Percentiles rank a stretch among this genome's conserved stretches.
These are phyloP conservation scores for Talaromyces liani DNA, from an alignment of 495 filamentous ascomycete genomes.

Conservation along the genomic window DNA sequence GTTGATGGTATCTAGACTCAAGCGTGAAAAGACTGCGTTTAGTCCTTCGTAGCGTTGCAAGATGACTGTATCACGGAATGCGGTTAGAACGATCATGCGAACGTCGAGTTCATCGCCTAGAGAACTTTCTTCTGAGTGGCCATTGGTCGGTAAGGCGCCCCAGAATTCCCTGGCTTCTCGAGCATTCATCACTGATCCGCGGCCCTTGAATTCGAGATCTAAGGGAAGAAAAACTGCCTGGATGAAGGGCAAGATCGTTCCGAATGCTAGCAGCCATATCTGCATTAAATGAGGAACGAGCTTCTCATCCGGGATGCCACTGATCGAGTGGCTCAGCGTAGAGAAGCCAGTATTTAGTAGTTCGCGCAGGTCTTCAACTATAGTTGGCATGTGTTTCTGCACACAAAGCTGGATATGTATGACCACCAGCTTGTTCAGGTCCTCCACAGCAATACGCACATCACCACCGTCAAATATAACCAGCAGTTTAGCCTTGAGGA, in stretches of 20 bases:
- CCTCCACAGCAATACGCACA: conserved; percentile 81
- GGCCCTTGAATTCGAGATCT: conserved; percentile 87
- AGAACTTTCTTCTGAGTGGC: conserved; percentile 21
- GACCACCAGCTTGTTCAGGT: conserved; percentile 83
- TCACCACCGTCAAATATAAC: conserved; percentile 92
- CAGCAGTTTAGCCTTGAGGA: conserved; percentile 82
- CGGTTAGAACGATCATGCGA: conserved; percentile 77
- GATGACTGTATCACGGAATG: conserved; percentile 83
- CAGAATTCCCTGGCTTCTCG: conserved; percentile 85
- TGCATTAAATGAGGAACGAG: conserved; percentile 83
- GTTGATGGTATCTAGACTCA: conserved; percentile 77
- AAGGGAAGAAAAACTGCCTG: conserved; percentile 94
- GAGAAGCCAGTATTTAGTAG: conserved; percentile 75
- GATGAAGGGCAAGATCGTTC: conserved; percentile 83
- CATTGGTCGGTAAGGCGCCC: conserved; percentile 43
- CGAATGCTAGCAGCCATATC: conserved; percentile 88
- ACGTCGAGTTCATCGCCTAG: conserved; percentile 67
- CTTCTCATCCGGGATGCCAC: conserved; percentile 69
- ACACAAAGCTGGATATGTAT: conserved; percentile 75
- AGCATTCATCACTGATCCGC: conserved; percentile 64
- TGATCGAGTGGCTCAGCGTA: conserved; percentile 74
- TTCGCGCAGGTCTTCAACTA: conserved; percentile 72
- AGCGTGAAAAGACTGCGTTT: conserved; percentile 81
- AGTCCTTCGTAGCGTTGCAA: conserved; percentile 77
- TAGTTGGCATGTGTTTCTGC: conserved; percentile 54